These are phyloP conservation scores for Pythium inflatum DNA, from an alignment of 352 stramenopile genomes.

Conservation along the genomic window DNA sequence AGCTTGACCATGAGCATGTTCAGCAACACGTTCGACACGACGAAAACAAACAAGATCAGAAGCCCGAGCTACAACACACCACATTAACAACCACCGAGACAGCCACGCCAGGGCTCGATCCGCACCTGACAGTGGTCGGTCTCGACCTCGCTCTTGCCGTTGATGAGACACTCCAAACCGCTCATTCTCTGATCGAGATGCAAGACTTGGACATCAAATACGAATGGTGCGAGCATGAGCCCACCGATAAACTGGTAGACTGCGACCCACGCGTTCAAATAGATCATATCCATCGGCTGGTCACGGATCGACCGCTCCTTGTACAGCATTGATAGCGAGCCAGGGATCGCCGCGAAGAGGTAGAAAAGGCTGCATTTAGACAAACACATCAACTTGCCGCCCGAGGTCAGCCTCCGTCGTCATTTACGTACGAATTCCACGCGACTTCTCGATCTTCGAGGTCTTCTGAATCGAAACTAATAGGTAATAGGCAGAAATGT, in stretches of 20 bases:
- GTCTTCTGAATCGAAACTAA: slow-evolving; percentile 63
- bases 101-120: too few relatives aligned
- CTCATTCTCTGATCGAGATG: slow-evolving; percentile 84
- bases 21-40: slow-evolving; percentile 79
- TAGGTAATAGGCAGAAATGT: too few relatives aligned
- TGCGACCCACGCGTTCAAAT: slow-evolving; percentile 86
- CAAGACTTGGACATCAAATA: slow-evolving; percentile 74
- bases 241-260: slow-evolving; percentile 86
- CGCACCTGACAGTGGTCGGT: slow-evolving; percentile 83
- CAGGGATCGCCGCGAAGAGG: slow-evolving; percentile 73
- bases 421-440: slow-evolving; percentile 68
- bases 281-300: slow-evolving; percentile 87
- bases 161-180: slow-evolving; percentile 78
- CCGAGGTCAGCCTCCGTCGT: background rate
- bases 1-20: slow-evolving; percentile 77
- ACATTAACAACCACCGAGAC: background rate
- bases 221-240: slow-evolving; percentile 77
- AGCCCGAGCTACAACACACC: slow-evolving; percentile 56
- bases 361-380: slow-evolving; percentile 56
- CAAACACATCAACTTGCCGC: background rate
- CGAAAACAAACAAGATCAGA: slow-evolving; percentile 67
- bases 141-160: slow-evolving; percentile 67
- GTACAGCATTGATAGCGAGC: slow-evolving; percentile 85
- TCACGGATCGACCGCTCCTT: slow-evolving; percentile 82
- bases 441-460: slow-evolving; percentile 75